Base-by-base conservation (phyloP, 2,329 filamentous ascomycete species). In the Fusarium fujikuroi region DNA sequence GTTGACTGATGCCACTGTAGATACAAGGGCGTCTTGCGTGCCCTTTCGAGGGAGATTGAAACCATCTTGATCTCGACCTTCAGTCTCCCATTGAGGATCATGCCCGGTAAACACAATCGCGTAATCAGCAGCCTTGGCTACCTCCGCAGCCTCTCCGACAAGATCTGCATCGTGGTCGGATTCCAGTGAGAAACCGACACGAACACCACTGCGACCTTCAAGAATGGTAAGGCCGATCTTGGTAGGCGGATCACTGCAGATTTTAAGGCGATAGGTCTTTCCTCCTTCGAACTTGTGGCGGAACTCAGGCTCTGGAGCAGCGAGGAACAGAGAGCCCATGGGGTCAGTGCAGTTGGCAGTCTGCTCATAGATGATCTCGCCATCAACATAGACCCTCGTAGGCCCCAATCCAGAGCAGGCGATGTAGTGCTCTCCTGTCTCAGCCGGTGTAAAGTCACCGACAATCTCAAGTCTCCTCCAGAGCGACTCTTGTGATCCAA, bases 61-160 rank as follows among this genome's bases (percentile, higher is more conserved):
- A 75, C 92, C 92, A 77, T 92, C 92, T 60, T 92, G 89, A 76
- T 94, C 92, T 63, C 91, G 91, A 56, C 85, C 83, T 90, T 93
- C 81, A 1, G 79, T 80, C 44, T 82, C 81, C 74, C 79, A 78
- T 15, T 80, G 75, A 3, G 77, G 85, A 66, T 92, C 91, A 34
- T 92, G 84, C 7, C 91, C 91, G 4, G 89, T 88, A 39, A 79
- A 79, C 1, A 79, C 75, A 66, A 91, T 83, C 25, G 91, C 90
- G 62, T 91, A 86, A 39, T 92, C 90, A 0, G 87, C 87, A 16
- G 85, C 83, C 69, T 85, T 84, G 9, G 91, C 91, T 3, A 87
- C 81, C 9, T 86, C 81, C 1, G 88, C 86, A 4, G 91, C 91
- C 60, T 90, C 80, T 6, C 75, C 79, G 2, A 81, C 58, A 19